Evolutionary conservation across 805 yeast genomes (phyloP), one percentile per base, ranked within the genome.

Genomic region (Candida arabinofermentans): DNA sequence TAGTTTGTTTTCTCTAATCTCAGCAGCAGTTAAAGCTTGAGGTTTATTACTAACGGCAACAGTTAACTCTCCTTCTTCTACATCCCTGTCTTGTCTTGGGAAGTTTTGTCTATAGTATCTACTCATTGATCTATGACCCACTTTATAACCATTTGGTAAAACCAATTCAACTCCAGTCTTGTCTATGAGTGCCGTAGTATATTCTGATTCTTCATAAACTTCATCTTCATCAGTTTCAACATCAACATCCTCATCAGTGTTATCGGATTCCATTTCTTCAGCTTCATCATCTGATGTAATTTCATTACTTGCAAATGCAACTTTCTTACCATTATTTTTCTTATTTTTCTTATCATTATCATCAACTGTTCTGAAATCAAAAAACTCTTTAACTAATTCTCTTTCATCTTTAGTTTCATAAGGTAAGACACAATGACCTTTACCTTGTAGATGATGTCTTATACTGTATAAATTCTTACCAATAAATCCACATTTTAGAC

Each of bases 381-480:
- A 93, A 59, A 79, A 93, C 34, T 75, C 77, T 0, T 84, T 72
- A 37, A 91, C 71, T 51, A 78, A 79, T 31, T 76, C 71, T 55
- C 81, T 77, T 54, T 93, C 95, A 37, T 79, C 82, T 39, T 75
- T 81, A 0, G 79, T 67, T 55, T 93, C 98, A 63, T 84, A 93
- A 0, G 98, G 97, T 42, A 93, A 71, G 55, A 80, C 76, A 66
- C 91, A 86, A 62, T 93, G 99, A 38, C 91, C 83, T 63, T 91
- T 93, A 4, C 82, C 73, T 3, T 67, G 54, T 78, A 87, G 77
- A 63, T 93, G 99, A 34, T 87, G 93, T 49, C 97, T 79, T 7
- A 86, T 90, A 46, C 96, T 86, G 50, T 83, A 87, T 30, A 90
- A 59, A 39, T 78, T 78, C 47, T 77, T 77, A 12, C 97, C 97